These are phyloP conservation scores for fission yeast (Schizosaccharomyces pombe) DNA, from an alignment of 805 yeast species.

Conservation along the genomic window DNA sequence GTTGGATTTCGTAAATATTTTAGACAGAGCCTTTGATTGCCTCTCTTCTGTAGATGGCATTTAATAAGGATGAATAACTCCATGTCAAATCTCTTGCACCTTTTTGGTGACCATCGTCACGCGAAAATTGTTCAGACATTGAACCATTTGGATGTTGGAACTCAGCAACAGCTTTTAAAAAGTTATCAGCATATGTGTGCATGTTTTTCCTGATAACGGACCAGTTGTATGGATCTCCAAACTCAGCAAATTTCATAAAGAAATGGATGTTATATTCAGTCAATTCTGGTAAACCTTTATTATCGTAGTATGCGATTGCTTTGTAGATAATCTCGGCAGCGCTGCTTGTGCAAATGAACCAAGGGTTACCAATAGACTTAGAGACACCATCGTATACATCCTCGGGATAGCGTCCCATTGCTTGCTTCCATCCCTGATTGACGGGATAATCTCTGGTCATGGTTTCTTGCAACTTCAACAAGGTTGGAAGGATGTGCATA, in stretches of 20 bases:
- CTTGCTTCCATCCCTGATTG: conserved; percentile 18
- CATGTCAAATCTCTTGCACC: conserved; percentile 80
- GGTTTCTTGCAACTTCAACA: conserved; percentile 35
- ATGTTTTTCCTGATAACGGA: conserved; percentile 6
- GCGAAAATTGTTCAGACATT: conserved; percentile 77
- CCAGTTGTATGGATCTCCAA: conserved; percentile 5
- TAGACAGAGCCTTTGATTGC: neutral
- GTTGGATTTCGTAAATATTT: too few species aligned
- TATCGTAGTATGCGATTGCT: conserved; percentile 14
- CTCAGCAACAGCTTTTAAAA: conserved; percentile 11
- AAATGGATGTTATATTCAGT: conserved; percentile 6
- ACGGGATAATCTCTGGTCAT: conserved; percentile 62
- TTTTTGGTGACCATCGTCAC: conserved; percentile 56
- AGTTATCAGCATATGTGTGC: conserved; percentile 5
- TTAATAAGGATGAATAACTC: conserved; percentile 65
- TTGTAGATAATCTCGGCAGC: conserved; percentile 16
- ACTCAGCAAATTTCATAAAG: conserved; percentile 4
- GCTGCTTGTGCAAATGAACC: conserved; percentile 40
- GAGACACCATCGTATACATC: conserved; percentile 49
- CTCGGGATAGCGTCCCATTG: conserved; percentile 75
- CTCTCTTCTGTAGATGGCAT: conserved; percentile 18
- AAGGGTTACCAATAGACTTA: conserved; percentile 65
- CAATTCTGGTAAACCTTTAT: conserved; percentile 7
- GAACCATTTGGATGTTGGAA: conserved; percentile 37
- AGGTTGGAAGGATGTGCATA: conserved; percentile 16